Evolutionary conservation across 1,284 basidiomycete genomes (phyloP).

Genomic region (Amylostereum chailletii): DNA sequence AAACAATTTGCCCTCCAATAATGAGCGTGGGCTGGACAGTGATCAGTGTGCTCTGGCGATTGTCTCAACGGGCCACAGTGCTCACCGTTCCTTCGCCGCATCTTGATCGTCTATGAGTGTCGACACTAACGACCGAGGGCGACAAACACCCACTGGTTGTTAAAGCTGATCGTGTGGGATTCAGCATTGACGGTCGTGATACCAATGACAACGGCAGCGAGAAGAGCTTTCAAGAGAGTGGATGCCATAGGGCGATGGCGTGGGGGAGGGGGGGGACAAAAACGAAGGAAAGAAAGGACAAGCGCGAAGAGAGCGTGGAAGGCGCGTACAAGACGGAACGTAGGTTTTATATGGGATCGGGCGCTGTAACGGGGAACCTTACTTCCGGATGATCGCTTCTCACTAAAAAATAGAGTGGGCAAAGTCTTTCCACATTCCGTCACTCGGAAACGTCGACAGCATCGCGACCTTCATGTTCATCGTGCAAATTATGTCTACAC

Average conservation of each 20-base stretch:
- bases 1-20: constrained; percentile 21
- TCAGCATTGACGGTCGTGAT: constrained; percentile 22
- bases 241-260: constrained; percentile 18
- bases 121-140: background rate
- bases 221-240: constrained; percentile 20
- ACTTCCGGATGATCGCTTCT: background rate
- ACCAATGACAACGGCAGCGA: constrained; percentile 18
- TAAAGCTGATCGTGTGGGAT: constrained; percentile 26
- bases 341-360: no score
- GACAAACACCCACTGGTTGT: constrained; percentile 23
- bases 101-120: constrained; percentile 13
- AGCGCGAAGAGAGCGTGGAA: background rate
- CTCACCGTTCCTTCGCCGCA: constrained; percentile 30
- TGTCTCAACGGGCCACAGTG: constrained; percentile 1
- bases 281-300: background rate
- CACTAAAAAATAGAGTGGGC: background rate
- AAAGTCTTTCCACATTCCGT: no score
- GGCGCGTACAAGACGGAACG: background rate
- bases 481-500: no score
- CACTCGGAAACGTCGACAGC: no score
- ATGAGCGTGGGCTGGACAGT: constrained; percentile 23
- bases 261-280: background rate
- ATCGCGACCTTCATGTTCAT: no score
- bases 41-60: constrained; percentile 1
- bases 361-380: no score